Base-by-base conservation (phyloP, 1,284 basidiomycete genomes). In the Ustilago esculenta region DNA sequence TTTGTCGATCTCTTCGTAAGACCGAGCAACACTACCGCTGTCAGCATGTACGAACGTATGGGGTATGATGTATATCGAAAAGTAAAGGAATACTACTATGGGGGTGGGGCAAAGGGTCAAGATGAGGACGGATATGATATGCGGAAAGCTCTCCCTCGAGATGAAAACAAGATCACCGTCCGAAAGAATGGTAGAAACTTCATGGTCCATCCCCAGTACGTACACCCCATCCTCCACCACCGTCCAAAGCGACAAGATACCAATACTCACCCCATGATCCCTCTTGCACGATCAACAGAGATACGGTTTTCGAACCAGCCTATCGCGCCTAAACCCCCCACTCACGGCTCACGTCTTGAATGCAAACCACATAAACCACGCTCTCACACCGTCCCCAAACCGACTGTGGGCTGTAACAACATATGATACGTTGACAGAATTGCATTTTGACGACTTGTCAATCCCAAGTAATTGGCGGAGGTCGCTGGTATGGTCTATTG, bases 41-140 rank as follows among this genome's bases (percentile, higher is more conserved):
- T 92, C 15, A 90, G 90, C 14, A 90, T 95, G 89, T 95, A 95
- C 81, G 90, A 95, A 76, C 86, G 87, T 18, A 84, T 94, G 73
- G 92, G 90, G 3, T 95, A 95, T 75, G 90, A 89, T 72, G 91
- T 94, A 12, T 95, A 90, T 82, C 85, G 92, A 33, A 85, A 90
- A 56, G 92, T 95, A 39, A 86, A 87, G 60, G 90, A 91, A 75
- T 95, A 95, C 82, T 95, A 95, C 83, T 89, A 89, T 12, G 89
- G 86, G 54, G 83, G 92, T 11, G 88, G 90, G 10, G 87, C 87
- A 64, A 63, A 61, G 3, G 72, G 70, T 1, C 84, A 86, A 74
- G 90, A 92, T 54, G 92, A 94, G 77, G 92, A 95, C 81, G 93
- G 91, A 14, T 94, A 90, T 82, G 92, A 94, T 80, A 94, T 94